Percentiles rank a stretch among this genome's conserved stretches.
These are phyloP conservation scores for Xylaria grammica DNA, from an alignment of 495 filamentous ascomycete genomes.

Conservation along the genomic window DNA sequence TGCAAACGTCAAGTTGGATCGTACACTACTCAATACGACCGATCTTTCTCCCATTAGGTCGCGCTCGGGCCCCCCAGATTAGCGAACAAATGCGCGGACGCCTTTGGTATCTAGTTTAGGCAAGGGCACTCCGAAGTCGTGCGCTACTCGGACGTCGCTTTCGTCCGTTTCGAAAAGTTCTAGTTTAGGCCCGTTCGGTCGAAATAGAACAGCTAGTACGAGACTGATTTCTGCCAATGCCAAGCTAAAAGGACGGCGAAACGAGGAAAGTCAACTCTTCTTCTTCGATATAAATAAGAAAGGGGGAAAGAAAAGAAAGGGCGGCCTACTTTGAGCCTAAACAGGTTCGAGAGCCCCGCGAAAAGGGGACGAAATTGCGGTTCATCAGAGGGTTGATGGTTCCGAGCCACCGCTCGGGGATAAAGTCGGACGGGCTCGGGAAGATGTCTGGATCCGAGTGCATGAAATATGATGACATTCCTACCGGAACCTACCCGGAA, in stretches of 20 bases:
- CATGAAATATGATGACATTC: constrained; percentile 37
- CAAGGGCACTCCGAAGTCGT: constrained; percentile 18
- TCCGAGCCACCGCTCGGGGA: constrained; percentile 50
- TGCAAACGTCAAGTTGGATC: too few relatives aligned
- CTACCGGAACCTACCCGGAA: constrained; percentile 24
- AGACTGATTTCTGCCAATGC: constrained; percentile 46
- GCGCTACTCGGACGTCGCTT: constrained; percentile 16
- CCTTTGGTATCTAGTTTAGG: constrained; percentile 21
- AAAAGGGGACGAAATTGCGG: constrained; percentile 31
- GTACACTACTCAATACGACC: too few relatives aligned
- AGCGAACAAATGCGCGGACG: constrained; percentile 11
- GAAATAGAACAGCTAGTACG: constrained; percentile 42
- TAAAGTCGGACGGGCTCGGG: constrained; percentile 41
- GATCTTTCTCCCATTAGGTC: background rate
- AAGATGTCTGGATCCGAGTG: constrained; percentile 44
- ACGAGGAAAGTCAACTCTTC: background rate
- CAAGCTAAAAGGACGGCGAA: constrained; percentile 27
- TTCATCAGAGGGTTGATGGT: constrained; percentile 32
- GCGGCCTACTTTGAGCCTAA: constrained; percentile 32
- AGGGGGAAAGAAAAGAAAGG: background rate
- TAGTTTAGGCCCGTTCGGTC: constrained; percentile 19
- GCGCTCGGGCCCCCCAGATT: background rate
- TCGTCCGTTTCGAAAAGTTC: constrained; percentile 23
- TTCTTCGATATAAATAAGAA: background rate
- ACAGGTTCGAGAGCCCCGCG: constrained; percentile 30